Base-by-base conservation (phyloP, 495 filamentous ascomycete species). In the Lasiosphaeris hirsuta region DNA sequence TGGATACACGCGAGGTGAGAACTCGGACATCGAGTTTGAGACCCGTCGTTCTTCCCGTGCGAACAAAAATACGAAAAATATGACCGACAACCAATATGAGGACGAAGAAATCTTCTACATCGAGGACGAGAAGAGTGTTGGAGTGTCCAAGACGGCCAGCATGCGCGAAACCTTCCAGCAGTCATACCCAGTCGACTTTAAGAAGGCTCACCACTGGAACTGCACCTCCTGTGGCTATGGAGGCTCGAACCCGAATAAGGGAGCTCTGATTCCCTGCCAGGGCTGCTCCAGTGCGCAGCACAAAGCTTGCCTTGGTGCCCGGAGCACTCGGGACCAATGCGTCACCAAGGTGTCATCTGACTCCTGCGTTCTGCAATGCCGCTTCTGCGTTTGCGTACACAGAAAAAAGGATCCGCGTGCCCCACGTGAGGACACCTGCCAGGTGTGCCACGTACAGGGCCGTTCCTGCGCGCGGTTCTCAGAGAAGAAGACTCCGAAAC, bases 351-450 rank as follows among this genome's bases (percentile, higher is more conserved):
- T 97, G 46, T 83, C 74, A 4, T 74, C 84, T 4, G 84, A 86
- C 11, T 75, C 87, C 13, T 97, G 94, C 62, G 85, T 97, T 39
- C 74, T 97, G 37, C 95, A 99, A 68, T 99, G 95, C 69, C 85
- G 84, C 55, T 88, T 86, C 41, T 99, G 95, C 64, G 75, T 97
- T 42, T 84, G 87, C 18, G 64, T 74, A 14, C 71, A 84, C 37
- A 75, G 77, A 51, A 81, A 81, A 49, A 93, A 89, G 62, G 89
- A 97, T 61, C 58, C 66, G 1, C 76, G 77, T 3, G 82, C 81
- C 4, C 92, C 95, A 0, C 77, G 86, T 57, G 80, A 88, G 34
- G 84, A 86, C 50, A 67, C 70, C 10, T 99, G 95, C 67, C 78
- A 85, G 51, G 69, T 65, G 2, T 97, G 95, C 72, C 80, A 81